phyloP scores from a whole-genome alignment of 1,139 yeast genomes.

The Pichia terricola region DNA sequence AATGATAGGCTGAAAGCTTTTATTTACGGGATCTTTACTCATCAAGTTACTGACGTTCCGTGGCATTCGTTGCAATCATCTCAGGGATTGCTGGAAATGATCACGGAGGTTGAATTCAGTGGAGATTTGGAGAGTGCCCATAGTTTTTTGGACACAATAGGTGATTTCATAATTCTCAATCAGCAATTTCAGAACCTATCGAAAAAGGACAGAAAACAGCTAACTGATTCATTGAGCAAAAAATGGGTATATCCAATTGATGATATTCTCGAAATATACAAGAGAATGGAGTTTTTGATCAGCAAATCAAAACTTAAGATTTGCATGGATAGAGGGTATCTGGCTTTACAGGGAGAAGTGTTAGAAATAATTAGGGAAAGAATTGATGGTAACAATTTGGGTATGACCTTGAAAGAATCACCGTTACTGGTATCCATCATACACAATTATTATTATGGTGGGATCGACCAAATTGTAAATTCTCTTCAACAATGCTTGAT shows the following conservation, averaged over 20 bases:
- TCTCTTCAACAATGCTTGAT: constrained; percentile 31
- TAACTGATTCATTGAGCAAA: constrained; percentile 23
- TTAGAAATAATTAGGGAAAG: constrained; percentile 15
- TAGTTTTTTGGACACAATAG: constrained; percentile 43
- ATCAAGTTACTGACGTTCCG: constrained; percentile 49
- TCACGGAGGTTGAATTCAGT: constrained; percentile 38
- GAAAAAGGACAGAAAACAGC: constrained; percentile 11
- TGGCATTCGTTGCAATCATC: constrained; percentile 51
- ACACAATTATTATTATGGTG: constrained; percentile 43
- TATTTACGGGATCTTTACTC: constrained; percentile 43
- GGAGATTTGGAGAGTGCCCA: constrained; percentile 42
- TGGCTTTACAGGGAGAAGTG: constrained; percentile 38
- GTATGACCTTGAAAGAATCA: constrained; percentile 22
- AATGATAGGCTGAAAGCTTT: constrained; percentile 35
- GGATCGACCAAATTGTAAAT: constrained; percentile 35
- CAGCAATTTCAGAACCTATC: constrained; percentile 26
- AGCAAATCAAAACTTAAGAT: constrained; percentile 25
- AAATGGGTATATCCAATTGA: constrained; percentile 38
- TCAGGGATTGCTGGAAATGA: constrained; percentile 41
- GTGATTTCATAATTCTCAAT: constrained; percentile 41
- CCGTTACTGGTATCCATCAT: constrained; percentile 34
- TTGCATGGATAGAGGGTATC: constrained; percentile 43
- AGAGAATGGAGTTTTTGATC: constrained; percentile 25
- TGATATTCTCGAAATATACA: constrained; percentile 30
- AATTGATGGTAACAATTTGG: constrained; percentile 6